Evolutionary conservation across 2,329 filamentous ascomycete genomes (phyloP).

Genomic region (Neonectria faginata): DNA sequence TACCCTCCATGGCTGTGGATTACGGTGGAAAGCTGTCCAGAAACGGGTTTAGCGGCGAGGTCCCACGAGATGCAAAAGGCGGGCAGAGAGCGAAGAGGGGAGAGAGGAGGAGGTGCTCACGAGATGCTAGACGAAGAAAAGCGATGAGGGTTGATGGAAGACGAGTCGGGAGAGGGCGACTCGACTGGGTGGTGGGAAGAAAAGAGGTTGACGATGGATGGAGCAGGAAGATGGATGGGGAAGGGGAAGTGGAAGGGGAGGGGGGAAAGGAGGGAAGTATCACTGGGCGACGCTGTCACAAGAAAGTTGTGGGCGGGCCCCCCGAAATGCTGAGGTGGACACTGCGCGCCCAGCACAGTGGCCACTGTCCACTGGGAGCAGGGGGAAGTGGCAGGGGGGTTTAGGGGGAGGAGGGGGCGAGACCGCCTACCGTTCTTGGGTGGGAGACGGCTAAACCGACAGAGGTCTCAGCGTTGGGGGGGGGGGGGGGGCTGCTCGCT

Average conservation of each 20-base stretch:
- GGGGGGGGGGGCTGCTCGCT: constrained; percentile 3
- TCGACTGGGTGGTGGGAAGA: constrained; percentile 39
- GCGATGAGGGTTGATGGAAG: constrained; percentile 46
- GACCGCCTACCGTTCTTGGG: constrained; percentile 45
- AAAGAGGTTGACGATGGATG: constrained; percentile 48
- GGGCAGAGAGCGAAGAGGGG: constrained; percentile 27
- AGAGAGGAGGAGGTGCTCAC: constrained; percentile 40
- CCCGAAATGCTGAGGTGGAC: constrained; percentile 49
- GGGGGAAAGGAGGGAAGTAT: constrained; percentile 51
- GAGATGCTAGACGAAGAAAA: constrained; percentile 47
- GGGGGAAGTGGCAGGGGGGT: constrained; percentile 25
- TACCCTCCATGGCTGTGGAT: constrained; percentile 70
- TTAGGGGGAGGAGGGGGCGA: constrained; percentile 36
- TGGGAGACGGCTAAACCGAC: constrained; percentile 35
- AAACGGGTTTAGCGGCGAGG: constrained; percentile 48
- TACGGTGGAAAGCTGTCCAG: constrained; percentile 51
- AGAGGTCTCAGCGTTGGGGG: constrained; percentile 10
- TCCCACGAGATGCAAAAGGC: constrained; percentile 35
- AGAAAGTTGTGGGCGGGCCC: constrained; percentile 53
- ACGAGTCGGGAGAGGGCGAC: constrained; percentile 47
- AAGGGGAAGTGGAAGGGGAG: constrained; percentile 40
- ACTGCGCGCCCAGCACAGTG: constrained; percentile 32
- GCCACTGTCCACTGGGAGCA: constrained; percentile 30
- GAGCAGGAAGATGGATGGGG: constrained; percentile 47
- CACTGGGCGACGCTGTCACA: constrained; percentile 50